These are phyloP conservation scores for Drosera spatulata DNA, from an alignment of 179 eudicot species.

Conservation along the genomic window DNA sequence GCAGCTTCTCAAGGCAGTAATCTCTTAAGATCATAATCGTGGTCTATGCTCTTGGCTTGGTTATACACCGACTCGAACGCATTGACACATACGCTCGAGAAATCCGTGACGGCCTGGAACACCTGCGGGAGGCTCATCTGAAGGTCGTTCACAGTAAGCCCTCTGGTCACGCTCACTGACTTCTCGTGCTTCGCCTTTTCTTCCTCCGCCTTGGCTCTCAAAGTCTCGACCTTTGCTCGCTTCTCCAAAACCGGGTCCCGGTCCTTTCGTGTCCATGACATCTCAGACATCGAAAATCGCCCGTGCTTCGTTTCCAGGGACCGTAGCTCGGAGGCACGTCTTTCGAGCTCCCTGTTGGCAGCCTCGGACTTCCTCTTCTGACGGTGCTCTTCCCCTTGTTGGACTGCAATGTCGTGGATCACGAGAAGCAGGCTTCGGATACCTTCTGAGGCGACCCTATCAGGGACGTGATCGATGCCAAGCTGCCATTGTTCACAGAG, in stretches of 20 bases:
- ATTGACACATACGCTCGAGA: constrained; percentile 65
- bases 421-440: constrained; percentile 53
- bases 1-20: constrained; percentile 24
- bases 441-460: constrained; percentile 90
- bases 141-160: constrained; percentile 72
- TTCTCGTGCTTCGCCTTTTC: constrained; percentile 80
- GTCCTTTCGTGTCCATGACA: constrained; percentile 16
- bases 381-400: constrained; percentile 70
- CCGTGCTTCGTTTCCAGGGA: constrained; percentile 61
- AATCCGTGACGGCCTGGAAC: constrained; percentile 86
- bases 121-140: constrained; percentile 87
- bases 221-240: constrained; percentile 48
- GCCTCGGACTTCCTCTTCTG: constrained; percentile 71
- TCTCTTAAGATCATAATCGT: constrained; percentile 49
- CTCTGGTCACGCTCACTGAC: constrained; percentile 54
- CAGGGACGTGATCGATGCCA: constrained; percentile 59
- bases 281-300: constrained; percentile 30
- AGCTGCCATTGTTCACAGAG: constrained; percentile 90
- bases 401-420: constrained; percentile 72
- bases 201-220: constrained; percentile 65
- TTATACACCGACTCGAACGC: constrained; percentile 59
- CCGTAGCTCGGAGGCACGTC: constrained; percentile 48
- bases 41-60: constrained; percentile 43
- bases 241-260: constrained; percentile 50
- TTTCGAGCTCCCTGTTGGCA: constrained; percentile 70